A percentile compares a stretch with the other conserved stretches of the same genome.
These are phyloP conservation scores for Fusarium setosum DNA, from an alignment of 2,329 filamentous ascomycete genomes.

Conservation along the genomic window DNA sequence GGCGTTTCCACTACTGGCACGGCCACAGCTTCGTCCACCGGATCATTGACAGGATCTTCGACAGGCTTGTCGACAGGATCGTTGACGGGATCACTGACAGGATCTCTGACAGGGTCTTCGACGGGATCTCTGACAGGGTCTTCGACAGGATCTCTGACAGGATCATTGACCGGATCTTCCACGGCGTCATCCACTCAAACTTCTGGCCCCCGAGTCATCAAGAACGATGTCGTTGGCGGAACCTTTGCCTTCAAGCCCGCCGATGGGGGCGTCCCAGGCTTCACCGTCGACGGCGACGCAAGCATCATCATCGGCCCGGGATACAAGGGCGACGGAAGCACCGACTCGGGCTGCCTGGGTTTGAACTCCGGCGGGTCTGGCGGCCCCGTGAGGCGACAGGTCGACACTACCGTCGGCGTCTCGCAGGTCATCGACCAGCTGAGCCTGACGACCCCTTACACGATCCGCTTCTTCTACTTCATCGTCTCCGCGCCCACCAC, in stretches of 20 bases:
- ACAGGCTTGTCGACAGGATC: too few relatives aligned
- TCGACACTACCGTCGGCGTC: constrained; percentile 1
- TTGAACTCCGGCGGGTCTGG: background rate
- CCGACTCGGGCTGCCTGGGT: background rate
- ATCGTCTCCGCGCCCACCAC: background rate
- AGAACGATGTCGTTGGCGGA: constrained; percentile 3
- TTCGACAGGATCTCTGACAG: too few relatives aligned
- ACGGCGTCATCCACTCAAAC: background rate
- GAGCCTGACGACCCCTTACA: constrained; percentile 9
- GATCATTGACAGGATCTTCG: too few relatives aligned
- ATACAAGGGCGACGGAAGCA: background rate
- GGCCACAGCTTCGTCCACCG: too few relatives aligned
- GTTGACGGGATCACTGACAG: too few relatives aligned
- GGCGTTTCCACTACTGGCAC: background rate
- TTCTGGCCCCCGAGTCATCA: background rate
- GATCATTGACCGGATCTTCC: too few relatives aligned
- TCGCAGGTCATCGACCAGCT: constrained; percentile 10
- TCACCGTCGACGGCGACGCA: background rate
- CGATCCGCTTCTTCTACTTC: constrained; percentile 22
- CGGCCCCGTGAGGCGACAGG: constrained; percentile 3
- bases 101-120: too few relatives aligned
- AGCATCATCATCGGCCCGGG: constrained; percentile 3
- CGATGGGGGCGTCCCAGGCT: background rate
- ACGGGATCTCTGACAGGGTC: too few relatives aligned
- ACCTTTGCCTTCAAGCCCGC: background rate